These are phyloP conservation scores for Candida succiphila DNA, from an alignment of 805 yeast genomes.

Conservation along the genomic window DNA sequence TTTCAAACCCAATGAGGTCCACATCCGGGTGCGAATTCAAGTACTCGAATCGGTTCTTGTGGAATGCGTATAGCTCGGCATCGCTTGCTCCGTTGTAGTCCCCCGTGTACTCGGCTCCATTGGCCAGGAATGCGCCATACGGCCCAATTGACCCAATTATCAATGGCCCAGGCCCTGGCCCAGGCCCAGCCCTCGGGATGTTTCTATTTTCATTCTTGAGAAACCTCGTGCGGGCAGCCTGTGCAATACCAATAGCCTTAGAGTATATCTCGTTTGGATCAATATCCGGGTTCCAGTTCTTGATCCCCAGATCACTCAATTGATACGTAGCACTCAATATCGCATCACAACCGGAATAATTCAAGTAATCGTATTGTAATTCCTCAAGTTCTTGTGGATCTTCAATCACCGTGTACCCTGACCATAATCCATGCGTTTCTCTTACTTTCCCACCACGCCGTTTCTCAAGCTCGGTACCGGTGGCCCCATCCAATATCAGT, in stretches of 20 bases:
- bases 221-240: constrained; percentile 9
- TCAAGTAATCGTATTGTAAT: constrained; percentile 41
- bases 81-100: constrained; percentile 36
- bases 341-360: constrained; percentile 50
- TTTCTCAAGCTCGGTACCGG: constrained; percentile 53
- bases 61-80: constrained; percentile 38
- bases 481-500: constrained; percentile 49
- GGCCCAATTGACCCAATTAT: constrained; percentile 70
- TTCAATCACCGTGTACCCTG: constrained; percentile 39
- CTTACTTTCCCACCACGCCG: constrained; percentile 29
- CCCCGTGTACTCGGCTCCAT: constrained; percentile 70
- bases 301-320: constrained; percentile 16
- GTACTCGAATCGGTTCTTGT: constrained; percentile 32
- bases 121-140: constrained; percentile 58
- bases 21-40: constrained; percentile 29
- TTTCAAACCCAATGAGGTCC: constrained; percentile 59
- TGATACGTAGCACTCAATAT: constrained; percentile 50
- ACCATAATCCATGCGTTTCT: constrained; percentile 54
- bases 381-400: constrained; percentile 32
- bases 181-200: background rate
- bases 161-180: no score
- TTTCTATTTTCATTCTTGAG: constrained; percentile 3
- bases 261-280: constrained; percentile 11
- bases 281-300: background rate
- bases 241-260: constrained; percentile 15